phyloP scores from a whole-genome alignment of 345 rosid genomes.

The Boechera retrofracta region DNA sequence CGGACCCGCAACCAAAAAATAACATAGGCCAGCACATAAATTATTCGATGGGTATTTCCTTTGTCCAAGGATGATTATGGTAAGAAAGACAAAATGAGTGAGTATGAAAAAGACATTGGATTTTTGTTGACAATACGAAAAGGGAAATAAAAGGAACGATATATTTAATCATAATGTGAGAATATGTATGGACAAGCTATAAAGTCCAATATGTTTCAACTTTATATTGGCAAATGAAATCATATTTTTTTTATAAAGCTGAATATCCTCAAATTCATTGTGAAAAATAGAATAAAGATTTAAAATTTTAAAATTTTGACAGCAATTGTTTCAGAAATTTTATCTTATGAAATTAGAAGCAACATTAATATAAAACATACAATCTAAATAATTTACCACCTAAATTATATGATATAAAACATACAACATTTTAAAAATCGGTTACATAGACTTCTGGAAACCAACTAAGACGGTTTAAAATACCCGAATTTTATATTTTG shows the following conservation, averaged over 20 bases:
- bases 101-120: slow-evolving; percentile 51
- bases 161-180: slow-evolving; percentile 42
- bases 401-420: background rate
- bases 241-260: slow-evolving; percentile 11
- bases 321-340: too few relatives aligned
- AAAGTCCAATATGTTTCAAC: slow-evolving; percentile 42
- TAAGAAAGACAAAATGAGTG: slow-evolving; percentile 48
- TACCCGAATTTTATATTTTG: too few relatives aligned
- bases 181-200: slow-evolving; percentile 48
- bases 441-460: background rate
- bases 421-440: background rate
- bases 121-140: slow-evolving; percentile 54
- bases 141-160: slow-evolving; percentile 38
- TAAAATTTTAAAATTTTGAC: background rate
- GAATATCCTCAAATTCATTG: slow-evolving; percentile 10
- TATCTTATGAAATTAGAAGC: background rate
- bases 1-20: slow-evolving; percentile 32
- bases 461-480: background rate
- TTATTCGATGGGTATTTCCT: slow-evolving; percentile 25
- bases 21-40: slow-evolving; percentile 30
- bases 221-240: slow-evolving; percentile 44
- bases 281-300: background rate
- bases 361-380: background rate
- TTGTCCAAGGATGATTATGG: slow-evolving; percentile 41
- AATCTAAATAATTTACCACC: background rate